Base-by-base conservation (phyloP, 78 protist genomes). In the Anaeramoeba flamelloides region DNA sequence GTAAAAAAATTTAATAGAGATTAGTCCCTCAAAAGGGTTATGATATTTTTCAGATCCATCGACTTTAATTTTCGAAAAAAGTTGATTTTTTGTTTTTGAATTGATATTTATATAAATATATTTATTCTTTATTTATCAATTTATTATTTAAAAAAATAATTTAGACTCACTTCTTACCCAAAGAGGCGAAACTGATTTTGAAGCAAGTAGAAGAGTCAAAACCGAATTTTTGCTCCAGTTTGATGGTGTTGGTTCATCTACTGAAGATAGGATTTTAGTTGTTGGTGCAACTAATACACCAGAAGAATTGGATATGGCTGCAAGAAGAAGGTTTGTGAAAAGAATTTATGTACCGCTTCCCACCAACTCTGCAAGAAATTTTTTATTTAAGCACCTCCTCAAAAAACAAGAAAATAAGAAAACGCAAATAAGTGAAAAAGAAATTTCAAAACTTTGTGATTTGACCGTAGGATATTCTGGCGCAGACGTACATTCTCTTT, bases 401-500 rank as follows among this genome's bases (percentile, higher is more conserved):
- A 26, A 8, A 53, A 17, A 53, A 53, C 8, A 53, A 53, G 17
- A 53, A 53, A 26, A 53, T 53, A 53, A 53, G 17, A n/a, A n/a
- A n/a, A n/a, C n/a, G n/a, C 17, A 26, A 53, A 26, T 17, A 53
- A 53, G 17, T 53, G 69, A 53, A n/a, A n/a, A n/a, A 53, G 69
- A 53, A 26, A 53, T 53, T 53, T 53, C 69, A 26, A 8, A 53
- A 53, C 8, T 53, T 53, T 8, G 69, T 26, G 17, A 30, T 38
- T 4, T 77, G 12, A 26, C 79, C 26, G 64, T 8, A 81, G 83
- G 77, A 32, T 81, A 64, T 37, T 36, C 74, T 22, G 76, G 76
- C n/a, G 83, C 79, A 17, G 87, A 85, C 74, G 39, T 85, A 1
- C 2, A 17, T 12, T 1, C n/a, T 38, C 77, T 85, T 41, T 80